phyloP scores from a whole-genome alignment of 2,329 filamentous ascomycete genomes.

The Akanthomyces lecanii region DNA sequence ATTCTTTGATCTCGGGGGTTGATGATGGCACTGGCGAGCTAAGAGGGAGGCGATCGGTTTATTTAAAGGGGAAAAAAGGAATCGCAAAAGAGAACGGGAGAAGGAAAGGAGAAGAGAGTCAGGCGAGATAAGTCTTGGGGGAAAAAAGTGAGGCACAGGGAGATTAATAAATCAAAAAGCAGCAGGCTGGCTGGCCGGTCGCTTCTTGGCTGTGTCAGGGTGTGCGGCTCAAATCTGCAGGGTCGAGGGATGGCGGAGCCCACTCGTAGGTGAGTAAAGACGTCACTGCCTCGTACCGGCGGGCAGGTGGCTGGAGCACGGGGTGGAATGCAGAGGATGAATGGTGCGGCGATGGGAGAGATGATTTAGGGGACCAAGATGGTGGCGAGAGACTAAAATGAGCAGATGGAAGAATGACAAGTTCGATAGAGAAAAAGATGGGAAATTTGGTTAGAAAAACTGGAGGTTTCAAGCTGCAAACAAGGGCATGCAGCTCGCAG shows the following conservation, averaged over 20 bases:
- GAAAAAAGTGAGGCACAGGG: neutral
- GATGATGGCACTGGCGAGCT: neutral
- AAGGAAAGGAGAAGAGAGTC: neutral
- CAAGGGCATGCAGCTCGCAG: neutral
- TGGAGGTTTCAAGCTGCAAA: neutral
- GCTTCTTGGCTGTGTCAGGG: neutral
- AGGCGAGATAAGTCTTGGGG: neutral
- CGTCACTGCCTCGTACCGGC: constrained; percentile 9
- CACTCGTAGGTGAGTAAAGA: neutral
- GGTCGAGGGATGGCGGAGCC: constrained; percentile 10
- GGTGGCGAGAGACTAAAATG: neutral
- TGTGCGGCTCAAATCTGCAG: constrained; percentile 15
- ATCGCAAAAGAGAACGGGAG: neutral
- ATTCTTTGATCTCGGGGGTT: neutral
- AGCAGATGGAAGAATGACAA: neutral
- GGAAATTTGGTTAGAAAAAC: neutral
- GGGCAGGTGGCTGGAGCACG: constrained; percentile 8
- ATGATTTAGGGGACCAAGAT: neutral
- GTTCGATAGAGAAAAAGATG: neutral
- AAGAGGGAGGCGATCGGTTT: neutral
- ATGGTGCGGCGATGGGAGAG: neutral
- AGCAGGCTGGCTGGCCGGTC: neutral
- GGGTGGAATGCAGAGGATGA: neutral
- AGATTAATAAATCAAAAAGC: constrained; percentile 12
- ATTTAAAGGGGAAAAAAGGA: neutral